Percentiles rank a stretch among this genome's conserved stretches.
These are phyloP conservation scores for Candolleomyces eurysporus DNA, from an alignment of 768 basidiomycete species.

Conservation along the genomic window DNA sequence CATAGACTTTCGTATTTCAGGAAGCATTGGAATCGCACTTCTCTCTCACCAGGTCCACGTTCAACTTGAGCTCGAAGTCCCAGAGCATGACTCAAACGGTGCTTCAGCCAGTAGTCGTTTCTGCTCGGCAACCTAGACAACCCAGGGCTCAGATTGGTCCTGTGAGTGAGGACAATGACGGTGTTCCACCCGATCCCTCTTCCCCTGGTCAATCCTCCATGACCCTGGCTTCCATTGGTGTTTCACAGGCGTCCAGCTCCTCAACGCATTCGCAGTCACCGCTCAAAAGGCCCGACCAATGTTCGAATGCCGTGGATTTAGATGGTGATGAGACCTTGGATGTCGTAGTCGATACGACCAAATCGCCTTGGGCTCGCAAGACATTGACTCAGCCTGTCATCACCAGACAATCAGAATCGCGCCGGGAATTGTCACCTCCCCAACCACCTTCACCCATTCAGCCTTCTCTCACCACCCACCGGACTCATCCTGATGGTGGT, in stretches of 20 bases:
- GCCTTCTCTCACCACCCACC: too few relatives aligned
- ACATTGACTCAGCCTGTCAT: neutral
- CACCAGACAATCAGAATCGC: neutral
- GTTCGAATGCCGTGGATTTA: too few relatives aligned
- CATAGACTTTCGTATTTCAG: slow-evolving; percentile 31
- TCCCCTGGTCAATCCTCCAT: too few relatives aligned
- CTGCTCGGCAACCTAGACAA: neutral
- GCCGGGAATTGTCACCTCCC: too few relatives aligned
- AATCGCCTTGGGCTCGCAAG: neutral
- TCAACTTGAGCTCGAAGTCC: slow-evolving; percentile 38
- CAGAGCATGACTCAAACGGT: slow-evolving; percentile 4
- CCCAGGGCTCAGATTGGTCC: neutral
- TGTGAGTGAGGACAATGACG: neutral
- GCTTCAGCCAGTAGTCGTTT: neutral
- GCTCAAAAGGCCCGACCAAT: too few relatives aligned
- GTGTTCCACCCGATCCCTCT: too few relatives aligned
- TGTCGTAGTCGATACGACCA: neutral
- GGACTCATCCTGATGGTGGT: too few relatives aligned
- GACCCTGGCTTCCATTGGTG: too few relatives aligned
- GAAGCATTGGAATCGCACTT: slow-evolving; percentile 65
- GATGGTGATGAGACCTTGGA: neutral
- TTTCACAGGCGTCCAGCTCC: too few relatives aligned
- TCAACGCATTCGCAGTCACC: too few relatives aligned
- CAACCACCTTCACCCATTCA: too few relatives aligned
- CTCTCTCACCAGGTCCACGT: slow-evolving; percentile 71